Evolutionary conservation across 768 basidiomycete genomes (phyloP), one percentile per base, ranked within the genome.

Genomic region (Pulveroboletus ravenelii): DNA sequence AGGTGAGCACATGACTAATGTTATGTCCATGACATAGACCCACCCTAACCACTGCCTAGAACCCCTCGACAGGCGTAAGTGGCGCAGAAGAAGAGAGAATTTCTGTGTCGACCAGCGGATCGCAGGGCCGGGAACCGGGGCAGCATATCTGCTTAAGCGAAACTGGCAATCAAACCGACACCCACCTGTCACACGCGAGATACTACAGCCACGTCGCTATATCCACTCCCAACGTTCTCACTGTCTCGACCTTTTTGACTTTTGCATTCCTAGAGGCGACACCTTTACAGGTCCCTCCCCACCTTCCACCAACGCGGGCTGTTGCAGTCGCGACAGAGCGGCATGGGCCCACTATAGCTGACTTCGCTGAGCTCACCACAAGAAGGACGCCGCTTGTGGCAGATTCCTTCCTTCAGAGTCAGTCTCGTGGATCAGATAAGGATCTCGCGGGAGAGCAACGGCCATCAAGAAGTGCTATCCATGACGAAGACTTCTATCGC

Each of bases 321-420:
- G 67, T 71, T 17, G 78, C 80, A 17, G 59, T 67, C 17, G 72
- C 74, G 10, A 71, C 63, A 47, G 72, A 74, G 30, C 72, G 73
- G 18, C 60, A 70, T 35, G 81, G 79, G 0, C 80, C 81, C 3
- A 83, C 81, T 29, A 66, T 70, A 52, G 78, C 78, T 51, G 81
- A 84, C 56, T 78, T 78, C 54, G 63, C 62, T 36, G 64, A 64
- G 34, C 68, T 82, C 56, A 66, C 67, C 37, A 56, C 57, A 10
- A 73, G 71, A 54, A 65, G 65, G 52, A 82, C 79, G 14, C 74
- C 74, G 44, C 73, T 84, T 51, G 76, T 76, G 55, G 73, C 76
- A 54, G 81, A 81, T 57, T 58, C 66, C 17, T 64, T 68, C 44
- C 60, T 62, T 37, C 57, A 66, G 34, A 40, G 15, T 40, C 57